Percentiles rank a stretch among this genome's conserved stretches.
phyloP scores from a whole-genome alignment of 306 rosid species.

The Casuarina equisetifolia region DNA sequence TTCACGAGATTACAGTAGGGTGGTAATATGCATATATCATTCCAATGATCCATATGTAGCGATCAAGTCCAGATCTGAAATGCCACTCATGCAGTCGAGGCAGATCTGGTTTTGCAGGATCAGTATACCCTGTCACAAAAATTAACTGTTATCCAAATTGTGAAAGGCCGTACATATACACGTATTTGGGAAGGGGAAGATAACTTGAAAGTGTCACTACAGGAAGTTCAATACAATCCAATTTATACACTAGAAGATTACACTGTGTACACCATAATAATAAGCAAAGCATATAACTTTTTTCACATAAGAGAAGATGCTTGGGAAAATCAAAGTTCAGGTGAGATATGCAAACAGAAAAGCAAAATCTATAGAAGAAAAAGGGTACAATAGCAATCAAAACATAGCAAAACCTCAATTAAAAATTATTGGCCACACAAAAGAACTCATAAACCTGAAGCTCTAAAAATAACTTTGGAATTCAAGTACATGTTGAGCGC shows the following conservation, averaged over 20 bases:
- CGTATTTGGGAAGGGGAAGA: slow-evolving; percentile 7
- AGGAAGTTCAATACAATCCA: neutral
- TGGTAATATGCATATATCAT: slow-evolving; percentile 97
- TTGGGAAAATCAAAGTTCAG: neutral
- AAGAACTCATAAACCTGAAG: slow-evolving; percentile 18
- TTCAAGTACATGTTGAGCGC: slow-evolving; percentile 15
- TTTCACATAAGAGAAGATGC: neutral
- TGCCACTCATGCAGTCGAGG: slow-evolving; percentile 96
- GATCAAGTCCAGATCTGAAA: slow-evolving; percentile 99
- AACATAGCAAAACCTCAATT: neutral
- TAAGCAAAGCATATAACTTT: neutral
- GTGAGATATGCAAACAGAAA: neutral
- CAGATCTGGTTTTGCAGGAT: slow-evolving; percentile 94
- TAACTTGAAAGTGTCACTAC: slow-evolving; percentile 21
- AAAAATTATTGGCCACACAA: slow-evolving; percentile 15
- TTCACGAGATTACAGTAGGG: slow-evolving; percentile 69
- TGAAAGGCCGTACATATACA: slow-evolving; percentile 17
- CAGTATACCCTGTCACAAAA: slow-evolving; percentile 72
- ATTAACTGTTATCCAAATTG: slow-evolving; percentile 22
- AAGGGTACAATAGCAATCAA: neutral
- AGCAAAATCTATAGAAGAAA: neutral
- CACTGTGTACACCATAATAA: neutral
- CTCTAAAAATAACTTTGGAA: neutral
- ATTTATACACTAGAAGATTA: neutral
- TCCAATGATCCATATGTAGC: slow-evolving; percentile 96